Base-by-base conservation (phyloP, 805 yeast genomes). In the Lipomyces sp. region DNA sequence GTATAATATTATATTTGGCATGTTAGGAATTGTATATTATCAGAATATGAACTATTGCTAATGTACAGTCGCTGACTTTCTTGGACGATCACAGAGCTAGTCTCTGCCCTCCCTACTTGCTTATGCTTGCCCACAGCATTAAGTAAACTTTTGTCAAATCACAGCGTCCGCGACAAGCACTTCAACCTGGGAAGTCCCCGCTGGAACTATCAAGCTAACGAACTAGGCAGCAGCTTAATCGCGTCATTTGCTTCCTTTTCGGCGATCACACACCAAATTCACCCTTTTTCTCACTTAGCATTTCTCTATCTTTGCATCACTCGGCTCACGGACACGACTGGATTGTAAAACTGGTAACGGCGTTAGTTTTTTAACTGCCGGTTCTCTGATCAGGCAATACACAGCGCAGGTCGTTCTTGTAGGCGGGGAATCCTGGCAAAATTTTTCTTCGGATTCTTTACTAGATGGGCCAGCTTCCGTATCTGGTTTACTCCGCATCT, bases 351-450 rank as follows among this genome's bases (percentile, higher is more conserved):
- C 48, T 24, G 64, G 65, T 30, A 57, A 48, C 10, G 65, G 69
- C 33, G 55, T 18, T 30, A 66, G 35, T 32, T 54, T 60, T 51
- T 53, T 59, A 6, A 67, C 29, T 5, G 39, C 61, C 11, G 70
- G 68, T 45, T 67, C 66, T 29, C 70, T 57, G 8, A 64, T 37
- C 65, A 67, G 56, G 55, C 65, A 67, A 34, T 67, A 67, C 6
- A 67, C 62, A 39, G 70, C 62, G 60, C 70, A 66, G 13, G 48
- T 61, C 35, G 30, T 30, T n/a, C 24, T 7, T 15, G n/a, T n/a
- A 42, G 4, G 24, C 48, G 7, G 1, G n/a, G 48, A 42, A 7
- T 18, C 18, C 4, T n/a, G 15, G 48, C 48, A 8, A 15, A 2
- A 7, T n/a, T 42, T n/a, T 7, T n/a, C 48, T 15, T n/a, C 18